phyloP scores from a whole-genome alignment of 2,329 filamentous ascomycete genomes.

The Pyrenophora tritici-repentis region DNA sequence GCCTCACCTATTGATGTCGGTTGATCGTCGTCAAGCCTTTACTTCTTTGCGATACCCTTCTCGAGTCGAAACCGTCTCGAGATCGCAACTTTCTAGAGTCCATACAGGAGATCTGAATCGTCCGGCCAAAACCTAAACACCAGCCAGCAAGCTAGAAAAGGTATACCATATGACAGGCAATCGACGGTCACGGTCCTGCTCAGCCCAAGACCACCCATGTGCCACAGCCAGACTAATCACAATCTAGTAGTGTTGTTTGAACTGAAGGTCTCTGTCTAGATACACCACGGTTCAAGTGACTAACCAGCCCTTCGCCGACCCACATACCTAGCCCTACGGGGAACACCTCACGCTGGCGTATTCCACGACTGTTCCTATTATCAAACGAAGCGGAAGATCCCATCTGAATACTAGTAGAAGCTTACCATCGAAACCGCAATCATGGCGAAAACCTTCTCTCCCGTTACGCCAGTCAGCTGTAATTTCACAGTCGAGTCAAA shows the following conservation, averaged over 20 bases:
- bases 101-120: slow-evolving; percentile 60
- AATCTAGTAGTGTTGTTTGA: slow-evolving; percentile 43
- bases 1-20: slow-evolving; percentile 59
- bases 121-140: slow-evolving; percentile 49
- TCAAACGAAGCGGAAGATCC: slow-evolving; percentile 54
- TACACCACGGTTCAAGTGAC: slow-evolving; percentile 42
- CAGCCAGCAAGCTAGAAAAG: slow-evolving; percentile 31
- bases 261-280: slow-evolving; percentile 31
- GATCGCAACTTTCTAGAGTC: slow-evolving; percentile 60
- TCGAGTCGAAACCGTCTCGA: slow-evolving; percentile 62
- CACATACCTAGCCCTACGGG: slow-evolving; percentile 22
- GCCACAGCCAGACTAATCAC: slow-evolving; percentile 41
- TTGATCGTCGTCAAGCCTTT: slow-evolving; percentile 60
- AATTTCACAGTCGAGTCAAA: slow-evolving; percentile 41
- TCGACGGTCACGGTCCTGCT: slow-evolving; percentile 40
- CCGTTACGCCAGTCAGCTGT: slow-evolving; percentile 36
- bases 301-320: slow-evolving; percentile 28
- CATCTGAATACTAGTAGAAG: slow-evolving; percentile 54
- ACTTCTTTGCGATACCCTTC: slow-evolving; percentile 60
- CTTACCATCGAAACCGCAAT: slow-evolving; percentile 47
- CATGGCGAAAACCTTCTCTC: slow-evolving; percentile 52
- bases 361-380: slow-evolving; percentile 45
- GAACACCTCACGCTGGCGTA: slow-evolving; percentile 50
- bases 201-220: slow-evolving; percentile 26
- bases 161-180: slow-evolving; percentile 46